These are phyloP conservation scores for Xanthoconium purpureum DNA, from an alignment of 768 basidiomycete genomes.

Conservation along the genomic window DNA sequence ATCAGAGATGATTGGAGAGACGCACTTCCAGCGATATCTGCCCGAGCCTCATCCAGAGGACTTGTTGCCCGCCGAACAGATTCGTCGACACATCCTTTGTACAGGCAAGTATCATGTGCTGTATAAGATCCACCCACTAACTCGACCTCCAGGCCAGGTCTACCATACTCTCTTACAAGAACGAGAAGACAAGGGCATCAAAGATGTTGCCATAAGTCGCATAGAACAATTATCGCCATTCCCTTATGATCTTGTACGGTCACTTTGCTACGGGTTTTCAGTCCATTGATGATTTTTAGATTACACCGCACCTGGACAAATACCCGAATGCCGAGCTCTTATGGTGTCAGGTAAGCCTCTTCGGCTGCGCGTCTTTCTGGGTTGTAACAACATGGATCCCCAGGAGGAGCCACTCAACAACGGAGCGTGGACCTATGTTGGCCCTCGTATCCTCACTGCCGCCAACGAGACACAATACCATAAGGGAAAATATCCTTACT, in stretches of 20 bases:
- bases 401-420: conserved; percentile 96
- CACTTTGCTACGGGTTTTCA: background rate
- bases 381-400: conserved; percentile 5
- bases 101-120: conserved; percentile 44
- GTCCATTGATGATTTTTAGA: conserved; percentile 37
- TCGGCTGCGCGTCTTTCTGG: background rate
- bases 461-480: conserved; percentile 87
- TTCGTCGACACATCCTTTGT: conserved; percentile 91
- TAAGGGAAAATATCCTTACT: conserved; percentile 83
- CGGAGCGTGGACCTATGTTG: conserved; percentile 96
- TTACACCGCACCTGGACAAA: conserved; percentile 91
- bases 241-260: conserved; percentile 87
- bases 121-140: background rate
- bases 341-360: conserved; percentile 74
- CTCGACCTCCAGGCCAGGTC: conserved; percentile 67
- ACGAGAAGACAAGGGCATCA: conserved; percentile 86
- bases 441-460: conserved; percentile 91
- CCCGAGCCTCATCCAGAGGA: conserved; percentile 75
- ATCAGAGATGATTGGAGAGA: conserved; percentile 85
- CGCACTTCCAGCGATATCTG: conserved; percentile 90
- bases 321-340: conserved; percentile 93
- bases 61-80: conserved; percentile 77
- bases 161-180: conserved; percentile 88
- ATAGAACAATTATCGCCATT: conserved; percentile 96
- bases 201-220: conserved; percentile 90